A percentile compares a stretch with the other conserved stretches of the same genome.
phyloP scores from a whole-genome alignment of 257 asterid genomes.

The Handroanthus guayacan region DNA sequence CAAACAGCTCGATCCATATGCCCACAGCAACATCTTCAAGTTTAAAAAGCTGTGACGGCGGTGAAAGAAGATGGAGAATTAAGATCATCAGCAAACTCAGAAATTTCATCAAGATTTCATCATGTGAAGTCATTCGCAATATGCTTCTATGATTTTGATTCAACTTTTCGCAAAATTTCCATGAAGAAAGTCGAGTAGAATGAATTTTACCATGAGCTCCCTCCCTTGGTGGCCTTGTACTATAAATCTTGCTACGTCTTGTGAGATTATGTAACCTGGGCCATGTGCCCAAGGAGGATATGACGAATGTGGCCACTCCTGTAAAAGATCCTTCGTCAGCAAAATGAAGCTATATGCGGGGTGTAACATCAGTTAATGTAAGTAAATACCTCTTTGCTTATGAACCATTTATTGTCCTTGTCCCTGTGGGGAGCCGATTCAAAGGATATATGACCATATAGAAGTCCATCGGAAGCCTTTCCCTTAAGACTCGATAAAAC shows the following conservation, averaged over 20 bases:
- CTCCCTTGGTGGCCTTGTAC: conserved; percentile 72
- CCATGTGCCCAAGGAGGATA: conserved; percentile 99
- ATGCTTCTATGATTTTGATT: no score
- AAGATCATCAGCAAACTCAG: not conserved
- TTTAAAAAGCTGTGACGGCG: conserved; percentile 65
- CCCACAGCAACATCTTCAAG: conserved; percentile 99
- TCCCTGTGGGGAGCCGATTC: conserved; percentile 89
- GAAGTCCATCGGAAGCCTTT: conserved; percentile 54
- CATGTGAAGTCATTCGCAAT: not conserved
- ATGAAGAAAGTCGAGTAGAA: not conserved
- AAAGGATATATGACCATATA: conserved; percentile 79
- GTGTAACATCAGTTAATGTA: not conserved
- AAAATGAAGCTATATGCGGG: not conserved
- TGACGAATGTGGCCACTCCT: conserved; percentile 89
- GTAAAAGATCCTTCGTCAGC: conserved; percentile 30
- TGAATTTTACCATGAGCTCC: conserved; percentile 66
- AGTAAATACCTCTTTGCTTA: conserved; percentile 71
- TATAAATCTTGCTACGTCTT: conserved; percentile 83
- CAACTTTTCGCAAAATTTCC: no score
- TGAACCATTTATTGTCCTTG: conserved; percentile 88
- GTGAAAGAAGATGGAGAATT: not conserved
- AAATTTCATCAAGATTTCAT: not conserved
- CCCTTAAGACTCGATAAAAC: conserved; percentile 69
- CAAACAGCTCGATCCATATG: conserved; percentile 79
- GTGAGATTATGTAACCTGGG: conserved; percentile 88